Conservation (phyloP, 2,329 filamentous ascomycete genomes). For the Pleomassaria siparia region DNA sequence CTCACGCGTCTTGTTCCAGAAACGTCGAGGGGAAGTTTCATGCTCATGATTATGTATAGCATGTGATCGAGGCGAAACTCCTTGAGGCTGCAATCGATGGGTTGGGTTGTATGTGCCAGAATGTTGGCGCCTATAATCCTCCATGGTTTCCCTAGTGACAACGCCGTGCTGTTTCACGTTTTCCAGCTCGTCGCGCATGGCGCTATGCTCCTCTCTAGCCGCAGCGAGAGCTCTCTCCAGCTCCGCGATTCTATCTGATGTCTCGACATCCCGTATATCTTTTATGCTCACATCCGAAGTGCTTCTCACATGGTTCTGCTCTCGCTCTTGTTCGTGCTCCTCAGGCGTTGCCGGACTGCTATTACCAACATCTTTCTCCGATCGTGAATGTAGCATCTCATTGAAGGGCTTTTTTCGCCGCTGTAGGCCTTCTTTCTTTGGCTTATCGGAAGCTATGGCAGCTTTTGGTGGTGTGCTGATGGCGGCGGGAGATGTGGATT, state of each 20-base stretch:
- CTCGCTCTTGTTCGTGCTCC: constrained; percentile 2
- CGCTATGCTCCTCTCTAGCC: constrained; percentile 25
- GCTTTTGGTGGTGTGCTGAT: constrained; percentile 36
- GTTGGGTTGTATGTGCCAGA: constrained; percentile 7
- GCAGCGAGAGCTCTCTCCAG: constrained; percentile 30
- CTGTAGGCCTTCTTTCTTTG: constrained; percentile 34
- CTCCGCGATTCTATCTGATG: constrained; percentile 21
- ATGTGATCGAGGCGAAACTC: constrained; percentile 5
- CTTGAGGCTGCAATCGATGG: constrained; percentile 8
- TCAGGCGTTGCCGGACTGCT: constrained; percentile 7
- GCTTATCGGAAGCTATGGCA: constrained; percentile 26
- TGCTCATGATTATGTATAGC: constrained; percentile 9
- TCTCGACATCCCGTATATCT: constrained; percentile 9
- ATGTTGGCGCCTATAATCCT: constrained; percentile 22
- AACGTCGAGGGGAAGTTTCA: constrained; percentile 6
- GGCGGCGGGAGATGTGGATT: constrained; percentile 18
- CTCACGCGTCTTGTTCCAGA: constrained; percentile 9
- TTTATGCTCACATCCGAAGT: constrained; percentile 1
- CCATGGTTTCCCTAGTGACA: constrained; percentile 22
- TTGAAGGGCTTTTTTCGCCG: constrained; percentile 33
- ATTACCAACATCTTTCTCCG: constrained; percentile 11
- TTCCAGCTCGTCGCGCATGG: constrained; percentile 27
- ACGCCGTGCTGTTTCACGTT: constrained; percentile 21
- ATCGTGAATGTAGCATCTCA: constrained; percentile 30
- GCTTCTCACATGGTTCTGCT: constrained; percentile 6